phyloP scores from a whole-genome alignment of 2,329 filamentous ascomycete species.

The Neopestalotiopsis rosae region DNA sequence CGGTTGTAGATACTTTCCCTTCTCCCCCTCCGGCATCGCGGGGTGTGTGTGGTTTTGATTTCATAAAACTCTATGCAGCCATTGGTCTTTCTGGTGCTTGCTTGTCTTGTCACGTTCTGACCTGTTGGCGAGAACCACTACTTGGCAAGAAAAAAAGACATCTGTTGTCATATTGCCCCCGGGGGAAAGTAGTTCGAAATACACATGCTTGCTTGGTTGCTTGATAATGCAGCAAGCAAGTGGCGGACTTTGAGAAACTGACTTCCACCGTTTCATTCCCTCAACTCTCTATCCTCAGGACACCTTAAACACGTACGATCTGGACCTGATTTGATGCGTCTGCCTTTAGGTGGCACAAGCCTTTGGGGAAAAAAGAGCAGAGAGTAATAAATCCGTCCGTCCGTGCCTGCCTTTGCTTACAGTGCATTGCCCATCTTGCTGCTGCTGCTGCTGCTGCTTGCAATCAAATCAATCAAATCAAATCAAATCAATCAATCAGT shows the following conservation, averaged over 20 bases:
- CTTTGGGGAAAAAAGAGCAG: background rate
- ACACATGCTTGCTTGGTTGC: background rate
- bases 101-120: conserved; percentile 1
- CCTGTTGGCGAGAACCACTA: background rate
- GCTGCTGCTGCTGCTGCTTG: background rate
- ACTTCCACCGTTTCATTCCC: background rate
- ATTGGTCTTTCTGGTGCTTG: conserved; percentile 1
- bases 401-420: background rate
- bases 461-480: background rate
- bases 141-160: background rate
- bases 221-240: background rate
- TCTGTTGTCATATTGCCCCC: background rate
- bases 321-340: background rate
- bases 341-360: background rate
- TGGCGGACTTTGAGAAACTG: conserved; percentile 1
- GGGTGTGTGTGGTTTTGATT: conserved; percentile 5
- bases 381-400: conserved; percentile 2
- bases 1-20: background rate
- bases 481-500: background rate
- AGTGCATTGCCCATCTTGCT: background rate
- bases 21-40: conserved; percentile 9
- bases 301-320: background rate
- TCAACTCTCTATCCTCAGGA: background rate
- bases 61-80: conserved; percentile 10
- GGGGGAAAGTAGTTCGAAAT: background rate